Base-by-base conservation (phyloP, 2,329 filamentous ascomycete genomes). In the Atkinsonella texensis region DNA sequence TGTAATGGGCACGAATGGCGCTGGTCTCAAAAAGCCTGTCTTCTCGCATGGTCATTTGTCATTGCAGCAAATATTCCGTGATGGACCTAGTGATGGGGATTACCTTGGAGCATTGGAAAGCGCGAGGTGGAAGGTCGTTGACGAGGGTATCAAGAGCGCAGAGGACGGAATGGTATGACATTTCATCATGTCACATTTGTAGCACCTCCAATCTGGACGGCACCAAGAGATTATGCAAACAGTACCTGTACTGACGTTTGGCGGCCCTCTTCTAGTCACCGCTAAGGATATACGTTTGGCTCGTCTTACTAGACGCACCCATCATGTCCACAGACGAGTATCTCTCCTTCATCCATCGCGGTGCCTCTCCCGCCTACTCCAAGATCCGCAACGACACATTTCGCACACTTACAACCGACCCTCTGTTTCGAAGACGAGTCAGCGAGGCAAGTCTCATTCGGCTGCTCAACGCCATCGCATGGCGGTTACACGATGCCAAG, bases 371-470 rank as follows among this genome's bases (percentile, higher is more conserved):
- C 1, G 90, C 89, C 45, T 95, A 98, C 71, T 83, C 88, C 62
- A 98, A 98, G 72, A 98, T 98, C 64, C 87, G 90, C 65, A 96
- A 98, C 69, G 93, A 98, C 68, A 96, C 93, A 41, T 97, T 97
- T 68, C 88, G 93, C 60, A 98, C 93, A 0, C 76, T 98, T 51
- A 93, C 93, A 33, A 96, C 91, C 49, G 93, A 98, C 63, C 90
- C 91, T n/a, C 80, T 98, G 38, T 98, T 97, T 74, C 87, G 93
- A 55, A 83, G 93, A 33, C 85, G 91, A 53, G 93, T 98, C 54
- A 95, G 89, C 53, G 93, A 98, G 68, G 94, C 94, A 55, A 95
- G 87, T 66, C 73, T 98, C 42, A 97, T 95, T 54, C 87, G 93
- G 12, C 79, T 98, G 4, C 80, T 98, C 53, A 98, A 98, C 65